phyloP scores from a whole-genome alignment of 1,284 basidiomycete genomes.

The Cryptococcus hybrid region DNA sequence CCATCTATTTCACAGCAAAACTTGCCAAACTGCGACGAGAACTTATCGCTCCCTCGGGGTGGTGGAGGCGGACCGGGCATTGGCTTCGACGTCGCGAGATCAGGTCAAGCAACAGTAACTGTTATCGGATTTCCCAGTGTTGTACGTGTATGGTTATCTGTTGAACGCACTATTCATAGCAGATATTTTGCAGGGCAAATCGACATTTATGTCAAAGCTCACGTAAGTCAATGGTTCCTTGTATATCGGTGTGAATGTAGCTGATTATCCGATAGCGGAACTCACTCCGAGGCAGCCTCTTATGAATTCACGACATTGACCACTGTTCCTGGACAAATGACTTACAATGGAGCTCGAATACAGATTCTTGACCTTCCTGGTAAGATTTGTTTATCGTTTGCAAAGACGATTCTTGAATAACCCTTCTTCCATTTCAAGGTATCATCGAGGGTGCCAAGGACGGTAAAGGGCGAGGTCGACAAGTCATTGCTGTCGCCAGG shows the following conservation, averaged over 20 bases:
- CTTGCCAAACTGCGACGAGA: slow-evolving; percentile 95
- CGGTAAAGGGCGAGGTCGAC: slow-evolving; percentile 94
- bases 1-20: slow-evolving; percentile 61
- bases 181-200: slow-evolving; percentile 57
- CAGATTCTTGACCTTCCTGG: slow-evolving; percentile 56
- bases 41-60: slow-evolving; percentile 75
- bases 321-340: slow-evolving; percentile 87
- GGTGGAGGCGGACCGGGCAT: slow-evolving; percentile 83
- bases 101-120: slow-evolving; percentile 92
- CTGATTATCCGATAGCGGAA: slow-evolving; percentile 57
- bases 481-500: slow-evolving; percentile 90
- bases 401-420: neutral
- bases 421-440: slow-evolving; percentile 62
- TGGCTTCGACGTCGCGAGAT: slow-evolving; percentile 96
- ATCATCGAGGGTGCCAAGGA: slow-evolving; percentile 99
- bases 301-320: slow-evolving; percentile 87
- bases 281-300: slow-evolving; percentile 94
- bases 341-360: slow-evolving; percentile 59
- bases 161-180: neutral
- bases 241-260: neutral
- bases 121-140: slow-evolving; percentile 66
- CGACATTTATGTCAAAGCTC: slow-evolving; percentile 95
- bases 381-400: slow-evolving; percentile 8
- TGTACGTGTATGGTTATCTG: slow-evolving; percentile 7
- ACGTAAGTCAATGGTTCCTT: slow-evolving; percentile 53